Evolutionary conservation across 192 early-diverging fungal genomes (phyloP), one percentile per base, ranked within the genome.

Genomic region (Coemansia sp.): DNA sequence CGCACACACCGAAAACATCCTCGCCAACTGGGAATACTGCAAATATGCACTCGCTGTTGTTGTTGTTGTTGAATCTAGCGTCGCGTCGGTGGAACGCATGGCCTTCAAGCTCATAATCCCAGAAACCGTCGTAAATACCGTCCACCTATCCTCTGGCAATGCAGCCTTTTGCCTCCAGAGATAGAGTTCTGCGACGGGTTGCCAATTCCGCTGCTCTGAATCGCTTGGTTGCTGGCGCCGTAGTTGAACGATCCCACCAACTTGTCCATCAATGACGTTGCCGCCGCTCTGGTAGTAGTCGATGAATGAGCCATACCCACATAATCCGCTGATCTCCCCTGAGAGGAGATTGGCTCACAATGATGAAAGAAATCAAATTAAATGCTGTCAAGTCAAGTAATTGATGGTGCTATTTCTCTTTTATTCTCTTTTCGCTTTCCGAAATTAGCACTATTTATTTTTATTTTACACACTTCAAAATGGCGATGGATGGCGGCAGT

Each of bases 81-180:
- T 73, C 76, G 53, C 76, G 76, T 59, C 59, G 73, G 59, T 20
- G 43, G 23, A 71, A 34, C 9, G n/a, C 55, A 17, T 13, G 14
- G 32, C 59, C 61, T 2, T 1, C 29, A 48, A 63, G 52, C 48
- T 53, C 62, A 10, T 34, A 29, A 11, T 42, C 62, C 36, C 20
- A 5, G 22, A 15, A 14, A 52, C n/a, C 49, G 60, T 74, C 69
- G 20, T 69, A 69, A 36, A 81, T 72, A 10, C 57, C 34, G 70
- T 81, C 75, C 46, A 33, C 66, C 36, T 56, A 41, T 43, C 78
- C 78, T 57, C 72, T 81, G 60, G 69, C 60, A 46, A 70, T 75
- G 33, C 42, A n/a, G 25, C 78, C 78, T 9, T 9, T 33, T 57
- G 73, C 75, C 75, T 32, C 78, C 78, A 20, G 62, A 60, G 19